phyloP scores from a whole-genome alignment of 1,284 basidiomycete genomes.

The Lentinula novae-zelandiae region DNA sequence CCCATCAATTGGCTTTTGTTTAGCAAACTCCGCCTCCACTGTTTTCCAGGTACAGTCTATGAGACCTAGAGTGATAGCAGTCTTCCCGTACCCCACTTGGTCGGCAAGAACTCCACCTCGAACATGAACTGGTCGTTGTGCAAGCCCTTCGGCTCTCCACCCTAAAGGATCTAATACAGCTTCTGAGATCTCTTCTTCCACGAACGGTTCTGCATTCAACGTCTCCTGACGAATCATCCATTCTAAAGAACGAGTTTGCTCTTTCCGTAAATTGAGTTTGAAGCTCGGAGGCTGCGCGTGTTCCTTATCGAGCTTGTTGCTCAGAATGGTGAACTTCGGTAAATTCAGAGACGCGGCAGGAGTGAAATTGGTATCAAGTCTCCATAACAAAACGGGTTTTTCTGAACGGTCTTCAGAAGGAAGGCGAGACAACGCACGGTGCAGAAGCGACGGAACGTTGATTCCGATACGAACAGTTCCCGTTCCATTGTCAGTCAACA shows the following conservation, averaged over 20 bases:
- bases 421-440: slow-evolving; percentile 82
- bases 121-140: slow-evolving; percentile 71
- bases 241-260: slow-evolving; percentile 86
- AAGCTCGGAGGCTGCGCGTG: slow-evolving; percentile 82
- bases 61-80: slow-evolving; percentile 89
- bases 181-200: slow-evolving; percentile 94
- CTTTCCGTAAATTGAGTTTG: slow-evolving; percentile 68
- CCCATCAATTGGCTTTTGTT: slow-evolving; percentile 49
- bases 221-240: slow-evolving; percentile 92
- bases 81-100: slow-evolving; percentile 96
- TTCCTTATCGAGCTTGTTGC: slow-evolving; percentile 76
- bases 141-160: slow-evolving; percentile 92
- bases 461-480: slow-evolving; percentile 84
- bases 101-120: slow-evolving; percentile 93
- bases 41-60: slow-evolving; percentile 66
- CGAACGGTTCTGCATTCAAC: slow-evolving; percentile 63
- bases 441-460: slow-evolving; percentile 84
- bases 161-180: slow-evolving; percentile 81
- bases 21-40: slow-evolving; percentile 55
- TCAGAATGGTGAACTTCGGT: slow-evolving; percentile 66
- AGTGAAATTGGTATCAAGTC: slow-evolving; percentile 74
- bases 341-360: slow-evolving; percentile 59
- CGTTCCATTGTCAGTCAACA: slow-evolving; percentile 56
- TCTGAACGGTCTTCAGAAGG: slow-evolving; percentile 56
- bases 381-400: slow-evolving; percentile 67